A percentile compares a stretch with the other conserved stretches of the same genome.
Evolutionary conservation across 2,329 filamentous ascomycete species (phyloP).

Genomic region (Xylariales sp.): DNA sequence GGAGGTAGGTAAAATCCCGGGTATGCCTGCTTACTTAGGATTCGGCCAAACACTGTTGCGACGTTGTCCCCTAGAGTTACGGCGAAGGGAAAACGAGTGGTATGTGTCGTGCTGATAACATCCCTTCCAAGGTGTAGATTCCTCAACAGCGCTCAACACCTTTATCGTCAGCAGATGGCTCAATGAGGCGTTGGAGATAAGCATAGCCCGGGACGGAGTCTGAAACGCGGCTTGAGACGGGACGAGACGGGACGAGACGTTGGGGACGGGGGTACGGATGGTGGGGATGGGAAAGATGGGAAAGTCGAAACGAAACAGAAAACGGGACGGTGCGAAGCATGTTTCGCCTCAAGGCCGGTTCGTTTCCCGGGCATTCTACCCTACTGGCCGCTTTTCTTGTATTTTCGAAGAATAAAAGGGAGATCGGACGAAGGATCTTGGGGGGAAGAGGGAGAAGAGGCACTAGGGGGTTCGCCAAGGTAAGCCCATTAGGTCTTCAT

Average conservation of each 20-base stretch:
- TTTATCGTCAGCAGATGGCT: neutral
- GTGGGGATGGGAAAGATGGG: neutral
- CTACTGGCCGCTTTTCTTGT: neutral
- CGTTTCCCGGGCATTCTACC: neutral
- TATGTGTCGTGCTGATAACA: neutral
- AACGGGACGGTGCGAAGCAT: constrained; percentile 7
- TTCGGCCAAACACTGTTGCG: neutral
- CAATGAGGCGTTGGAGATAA: constrained; percentile 23
- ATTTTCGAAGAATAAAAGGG: neutral
- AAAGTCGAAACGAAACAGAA: constrained; percentile 29
- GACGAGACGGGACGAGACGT: neutral
- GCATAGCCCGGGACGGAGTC: constrained; percentile 9
- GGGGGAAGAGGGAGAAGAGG: constrained; percentile 1
- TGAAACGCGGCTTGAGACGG: constrained; percentile 37
- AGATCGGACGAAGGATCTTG: constrained; percentile 31
- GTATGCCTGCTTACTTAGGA: constrained; percentile 15
- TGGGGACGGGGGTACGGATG: neutral
- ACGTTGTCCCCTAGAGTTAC: neutral
- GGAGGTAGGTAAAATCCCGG: neutral
- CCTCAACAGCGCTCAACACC: neutral
- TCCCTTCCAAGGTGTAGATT: constrained; percentile 12
- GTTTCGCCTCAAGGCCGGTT: neutral
- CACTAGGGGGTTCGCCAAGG: constrained; percentile 11
- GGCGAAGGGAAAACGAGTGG: neutral
- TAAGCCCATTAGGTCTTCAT: neutral